Conservation (phyloP, 441 rosid genomes). For the California macrophylla region DNA sequence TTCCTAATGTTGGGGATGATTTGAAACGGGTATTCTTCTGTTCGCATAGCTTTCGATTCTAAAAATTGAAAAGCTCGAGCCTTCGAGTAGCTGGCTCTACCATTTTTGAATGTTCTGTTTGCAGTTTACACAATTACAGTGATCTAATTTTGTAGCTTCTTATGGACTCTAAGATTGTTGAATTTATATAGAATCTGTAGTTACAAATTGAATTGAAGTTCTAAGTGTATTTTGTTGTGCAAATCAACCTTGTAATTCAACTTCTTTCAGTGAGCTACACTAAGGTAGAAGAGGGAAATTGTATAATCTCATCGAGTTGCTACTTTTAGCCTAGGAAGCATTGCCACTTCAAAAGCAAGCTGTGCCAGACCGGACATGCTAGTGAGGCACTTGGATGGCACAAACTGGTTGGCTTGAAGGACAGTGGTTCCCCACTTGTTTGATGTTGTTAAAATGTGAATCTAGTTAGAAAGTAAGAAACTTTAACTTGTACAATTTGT, state of each 20-base stretch:
- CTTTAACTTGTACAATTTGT: too few relatives aligned
- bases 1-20: constrained; percentile 58
- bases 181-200: not conserved
- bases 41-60: not conserved
- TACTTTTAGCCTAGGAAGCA: too few relatives aligned
- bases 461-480: too few relatives aligned
- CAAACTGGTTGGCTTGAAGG: too few relatives aligned
- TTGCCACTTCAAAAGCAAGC: too few relatives aligned
- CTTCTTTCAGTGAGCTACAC: not conserved
- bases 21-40: constrained; percentile 48
- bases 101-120: not conserved
- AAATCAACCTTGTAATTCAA: not conserved
- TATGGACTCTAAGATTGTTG: not conserved
- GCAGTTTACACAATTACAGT: not conserved
- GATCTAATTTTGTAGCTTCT: not conserved
- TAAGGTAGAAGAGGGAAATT: not conserved
- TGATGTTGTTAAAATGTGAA: too few relatives aligned
- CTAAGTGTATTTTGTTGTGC: not conserved
- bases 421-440: too few relatives aligned
- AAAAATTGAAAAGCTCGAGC: not conserved
- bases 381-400: too few relatives aligned
- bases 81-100: not conserved
- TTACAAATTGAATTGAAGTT: not conserved
- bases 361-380: too few relatives aligned
- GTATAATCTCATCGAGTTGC: too few relatives aligned